phyloP scores from a whole-genome alignment of 306 rosid species.

The Ziziphus jujuba region DNA sequence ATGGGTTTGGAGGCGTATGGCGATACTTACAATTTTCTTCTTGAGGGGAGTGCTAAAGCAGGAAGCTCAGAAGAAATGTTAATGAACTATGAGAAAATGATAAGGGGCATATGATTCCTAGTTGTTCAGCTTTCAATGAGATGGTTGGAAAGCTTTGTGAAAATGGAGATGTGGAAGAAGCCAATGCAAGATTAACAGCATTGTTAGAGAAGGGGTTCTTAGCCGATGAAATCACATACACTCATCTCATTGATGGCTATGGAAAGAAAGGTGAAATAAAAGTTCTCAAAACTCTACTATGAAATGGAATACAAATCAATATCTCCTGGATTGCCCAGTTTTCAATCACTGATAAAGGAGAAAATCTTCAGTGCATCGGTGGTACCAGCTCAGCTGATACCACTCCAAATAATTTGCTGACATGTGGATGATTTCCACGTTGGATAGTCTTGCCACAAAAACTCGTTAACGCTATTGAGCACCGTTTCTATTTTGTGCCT shows the following conservation, averaged over 20 bases:
- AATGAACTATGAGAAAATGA: constrained; percentile 50
- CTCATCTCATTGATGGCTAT: constrained; percentile 56
- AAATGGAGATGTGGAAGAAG: constrained; percentile 45
- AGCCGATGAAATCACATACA: constrained; percentile 57
- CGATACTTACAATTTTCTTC: constrained; percentile 55
- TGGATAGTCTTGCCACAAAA: no score
- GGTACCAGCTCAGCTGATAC: no score
- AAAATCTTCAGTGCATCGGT: no score
- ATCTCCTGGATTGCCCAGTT: constrained; percentile 54
- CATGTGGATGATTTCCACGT: no score
- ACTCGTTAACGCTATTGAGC: no score
- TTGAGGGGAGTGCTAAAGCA: constrained; percentile 53
- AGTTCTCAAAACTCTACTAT: constrained; percentile 63
- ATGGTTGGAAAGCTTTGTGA: constrained; percentile 55
- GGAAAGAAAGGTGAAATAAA: constrained; percentile 40
- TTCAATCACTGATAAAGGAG: constrained; percentile 30
- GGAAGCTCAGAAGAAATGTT: constrained; percentile 49
- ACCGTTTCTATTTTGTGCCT: no score
- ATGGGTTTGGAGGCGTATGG: constrained; percentile 54
- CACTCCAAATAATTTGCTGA: no score
- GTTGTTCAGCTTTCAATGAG: constrained; percentile 53
- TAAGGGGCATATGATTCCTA: constrained; percentile 56
- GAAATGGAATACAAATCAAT: constrained; percentile 65
- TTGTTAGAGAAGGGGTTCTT: constrained; percentile 63
- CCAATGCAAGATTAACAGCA: constrained; percentile 51